A percentile compares a stretch with the other conserved stretches of the same genome.
Conservation (phyloP, 2,329 filamentous ascomycete genomes). For the Verticillium nubilum region DNA sequence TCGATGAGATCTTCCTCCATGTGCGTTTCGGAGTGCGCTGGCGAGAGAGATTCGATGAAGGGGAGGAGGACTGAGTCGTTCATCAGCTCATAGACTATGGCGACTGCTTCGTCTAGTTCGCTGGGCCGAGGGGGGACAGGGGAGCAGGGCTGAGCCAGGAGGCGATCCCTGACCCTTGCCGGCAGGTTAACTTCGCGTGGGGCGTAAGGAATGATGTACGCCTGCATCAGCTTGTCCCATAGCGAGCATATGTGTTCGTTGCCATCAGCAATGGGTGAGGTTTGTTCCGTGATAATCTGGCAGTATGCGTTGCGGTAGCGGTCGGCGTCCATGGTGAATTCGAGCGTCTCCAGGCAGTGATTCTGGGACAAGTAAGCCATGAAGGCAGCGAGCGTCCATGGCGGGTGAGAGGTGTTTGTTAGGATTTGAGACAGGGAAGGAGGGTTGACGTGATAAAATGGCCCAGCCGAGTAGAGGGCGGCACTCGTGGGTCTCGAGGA, state of each 20-base stretch:
- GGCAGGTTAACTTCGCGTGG: constrained; percentile 89
- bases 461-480: constrained; percentile 34
- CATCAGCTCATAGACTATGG: constrained; percentile 93
- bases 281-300: constrained; percentile 35
- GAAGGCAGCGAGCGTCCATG: constrained; percentile 88
- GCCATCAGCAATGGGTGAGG: constrained; percentile 33
- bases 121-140: constrained; percentile 65
- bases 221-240: constrained; percentile 83
- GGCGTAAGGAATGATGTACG: constrained; percentile 82
- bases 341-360: constrained; percentile 91
- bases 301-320: constrained; percentile 64
- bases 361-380: constrained; percentile 97
- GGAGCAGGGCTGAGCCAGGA: constrained; percentile 59
- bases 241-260: constrained; percentile 68
- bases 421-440: constrained; percentile 85
- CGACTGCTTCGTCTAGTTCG: constrained; percentile 73
- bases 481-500: constrained; percentile 45
- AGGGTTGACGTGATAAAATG: constrained; percentile 27
- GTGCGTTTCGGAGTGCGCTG: constrained; percentile 27
- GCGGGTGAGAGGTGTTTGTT: constrained; percentile 75
- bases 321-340: constrained; percentile 92
- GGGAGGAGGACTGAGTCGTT: constrained; percentile 92
- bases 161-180: constrained; percentile 73
- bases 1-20: constrained; percentile 26
- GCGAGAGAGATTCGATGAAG: constrained; percentile 68